Conservation (phyloP, 257 asterid genomes). For the Solanum gracilifrons region DNA sequence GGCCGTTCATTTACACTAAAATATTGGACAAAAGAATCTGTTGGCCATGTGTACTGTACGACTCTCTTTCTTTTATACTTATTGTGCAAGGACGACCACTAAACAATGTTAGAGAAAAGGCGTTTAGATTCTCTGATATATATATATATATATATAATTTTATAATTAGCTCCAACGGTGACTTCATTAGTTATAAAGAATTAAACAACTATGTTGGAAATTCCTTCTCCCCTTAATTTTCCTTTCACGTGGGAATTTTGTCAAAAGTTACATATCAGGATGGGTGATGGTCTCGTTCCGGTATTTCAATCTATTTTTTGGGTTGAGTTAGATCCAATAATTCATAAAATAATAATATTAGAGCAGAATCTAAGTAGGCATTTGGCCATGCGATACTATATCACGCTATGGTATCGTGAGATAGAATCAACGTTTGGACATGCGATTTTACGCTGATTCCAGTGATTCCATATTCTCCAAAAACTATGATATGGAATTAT, state of each 20-base stretch:
- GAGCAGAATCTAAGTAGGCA: background rate
- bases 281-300: background rate
- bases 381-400: too few species aligned
- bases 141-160: background rate
- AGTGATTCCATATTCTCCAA: too few species aligned
- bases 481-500: too few species aligned
- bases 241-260: background rate
- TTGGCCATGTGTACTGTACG: background rate
- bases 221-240: background rate
- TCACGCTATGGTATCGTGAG: too few species aligned
- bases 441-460: too few species aligned
- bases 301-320: background rate
- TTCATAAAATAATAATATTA: background rate
- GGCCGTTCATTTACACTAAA: background rate
- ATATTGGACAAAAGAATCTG: background rate
- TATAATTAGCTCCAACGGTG: background rate
- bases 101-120: background rate
- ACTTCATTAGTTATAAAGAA: background rate
- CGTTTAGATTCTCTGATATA: background rate
- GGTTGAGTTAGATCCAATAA: rapidly evolving
- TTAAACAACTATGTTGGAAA: background rate
- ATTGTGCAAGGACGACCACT: background rate
- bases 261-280: background rate
- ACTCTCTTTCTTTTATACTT: background rate
- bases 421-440: too few species aligned